Percentiles rank a stretch among this genome's conserved stretches.
Evolutionary conservation across 2,329 filamentous ascomycete genomes (phyloP).

Genomic region (Fusarium albosuccineum): DNA sequence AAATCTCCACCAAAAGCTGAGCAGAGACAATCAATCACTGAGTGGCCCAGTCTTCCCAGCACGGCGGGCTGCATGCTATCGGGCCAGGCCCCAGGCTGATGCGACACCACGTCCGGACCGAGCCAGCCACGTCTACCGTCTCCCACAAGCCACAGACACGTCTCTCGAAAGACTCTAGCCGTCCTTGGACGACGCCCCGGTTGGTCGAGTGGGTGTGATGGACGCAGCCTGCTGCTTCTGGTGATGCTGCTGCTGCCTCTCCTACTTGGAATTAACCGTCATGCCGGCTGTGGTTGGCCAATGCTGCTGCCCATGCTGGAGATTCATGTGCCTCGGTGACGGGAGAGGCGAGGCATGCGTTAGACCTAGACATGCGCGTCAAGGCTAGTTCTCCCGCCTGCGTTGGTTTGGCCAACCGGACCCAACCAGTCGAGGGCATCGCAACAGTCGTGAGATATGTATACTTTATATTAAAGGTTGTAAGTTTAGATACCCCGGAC

Average conservation of each 20-base stretch:
- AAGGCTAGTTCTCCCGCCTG: neutral
- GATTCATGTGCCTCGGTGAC: conserved; percentile 27
- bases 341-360: conserved; percentile 8
- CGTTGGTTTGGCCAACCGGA: neutral
- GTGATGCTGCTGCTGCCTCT: conserved; percentile 32
- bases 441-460: conserved; percentile 1
- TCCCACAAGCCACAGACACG: conserved; percentile 22
- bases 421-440: neutral
- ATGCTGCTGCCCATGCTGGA: conserved; percentile 12
- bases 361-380: neutral
- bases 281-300: conserved; percentile 21
- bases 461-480: conserved; percentile 3
- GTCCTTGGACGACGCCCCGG: conserved; percentile 36
- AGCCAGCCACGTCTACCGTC: conserved; percentile 36
- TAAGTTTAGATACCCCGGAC: conserved; percentile 2
- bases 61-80: conserved; percentile 27
- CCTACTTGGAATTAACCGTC: conserved; percentile 24
- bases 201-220: conserved; percentile 38
- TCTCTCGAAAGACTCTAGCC: conserved; percentile 28
- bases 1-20: conserved; percentile 10
- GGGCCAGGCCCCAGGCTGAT: conserved; percentile 26
- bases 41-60: conserved; percentile 24
- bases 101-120: conserved; percentile 31
- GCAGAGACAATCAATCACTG: conserved; percentile 5
- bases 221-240: conserved; percentile 39